phyloP scores from a whole-genome alignment of 305 asterid species.

The Fraxinus platypoda region DNA sequence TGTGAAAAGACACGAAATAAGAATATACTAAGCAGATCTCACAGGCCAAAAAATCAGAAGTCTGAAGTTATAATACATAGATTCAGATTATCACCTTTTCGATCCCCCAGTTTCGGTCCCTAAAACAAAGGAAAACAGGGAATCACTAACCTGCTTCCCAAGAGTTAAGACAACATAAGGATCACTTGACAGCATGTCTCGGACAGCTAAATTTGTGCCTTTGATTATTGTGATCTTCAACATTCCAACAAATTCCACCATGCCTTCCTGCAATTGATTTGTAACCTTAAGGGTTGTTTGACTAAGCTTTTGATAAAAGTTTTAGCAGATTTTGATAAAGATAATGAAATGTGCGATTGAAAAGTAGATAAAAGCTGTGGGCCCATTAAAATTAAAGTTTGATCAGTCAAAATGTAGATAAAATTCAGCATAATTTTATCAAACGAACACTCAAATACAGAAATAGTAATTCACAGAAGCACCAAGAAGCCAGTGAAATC shows the following conservation, averaged over 20 bases:
- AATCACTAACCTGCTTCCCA: conserved; percentile 69
- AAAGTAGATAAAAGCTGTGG: not conserved
- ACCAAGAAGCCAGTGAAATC: not conserved
- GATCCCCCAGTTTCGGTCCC: not conserved
- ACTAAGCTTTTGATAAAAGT: not conserved
- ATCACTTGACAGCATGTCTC: conserved; percentile 94
- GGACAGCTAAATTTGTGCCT: conserved; percentile 80
- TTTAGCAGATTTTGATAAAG: not conserved
- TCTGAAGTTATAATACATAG: not conserved
- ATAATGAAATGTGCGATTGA: not conserved
- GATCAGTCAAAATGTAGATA: not conserved
- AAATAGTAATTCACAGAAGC: conserved; percentile 19
- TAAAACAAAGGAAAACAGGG: not conserved
- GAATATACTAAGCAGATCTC: not conserved
- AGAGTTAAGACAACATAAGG: conserved; percentile 83
- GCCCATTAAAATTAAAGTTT: not conserved
- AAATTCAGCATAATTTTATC: not conserved
- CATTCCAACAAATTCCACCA: conserved; percentile 84
- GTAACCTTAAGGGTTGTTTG: not conserved
- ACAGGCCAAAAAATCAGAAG: not conserved
- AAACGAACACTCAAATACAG: not conserved
- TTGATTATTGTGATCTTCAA: conserved; percentile 69
- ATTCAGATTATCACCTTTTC: not conserved
- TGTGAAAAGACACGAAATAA: not conserved
- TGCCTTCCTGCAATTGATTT: conserved; percentile 62